These are phyloP conservation scores for Croton laevigatus DNA, from an alignment of 441 rosid genomes.

Conservation along the genomic window DNA sequence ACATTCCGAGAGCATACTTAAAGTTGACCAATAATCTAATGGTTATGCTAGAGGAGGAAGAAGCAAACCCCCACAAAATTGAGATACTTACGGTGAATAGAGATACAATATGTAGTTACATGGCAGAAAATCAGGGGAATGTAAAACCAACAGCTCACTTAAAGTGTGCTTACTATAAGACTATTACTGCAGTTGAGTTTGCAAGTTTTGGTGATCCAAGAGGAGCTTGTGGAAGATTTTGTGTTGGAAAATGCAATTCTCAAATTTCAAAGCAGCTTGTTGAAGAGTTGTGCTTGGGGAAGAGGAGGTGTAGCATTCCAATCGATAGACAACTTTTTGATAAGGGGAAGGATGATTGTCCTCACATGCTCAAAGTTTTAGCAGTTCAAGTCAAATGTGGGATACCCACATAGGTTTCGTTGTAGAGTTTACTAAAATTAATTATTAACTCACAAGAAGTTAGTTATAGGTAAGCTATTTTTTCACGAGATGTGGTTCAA, in stretches of 20 bases:
- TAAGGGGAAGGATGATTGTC: constrained; percentile 31
- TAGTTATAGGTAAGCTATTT: too few species aligned
- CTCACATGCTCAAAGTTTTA: constrained; percentile 33
- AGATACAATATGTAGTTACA: constrained; percentile 47
- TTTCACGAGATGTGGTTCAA: too few species aligned
- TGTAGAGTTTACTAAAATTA: too few species aligned
- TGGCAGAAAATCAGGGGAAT: constrained; percentile 26
- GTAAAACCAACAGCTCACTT: constrained; percentile 29
- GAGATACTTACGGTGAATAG: constrained; percentile 38
- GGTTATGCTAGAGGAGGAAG: constrained; percentile 48
- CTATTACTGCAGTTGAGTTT: constrained; percentile 38
- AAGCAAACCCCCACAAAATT: constrained; percentile 28
- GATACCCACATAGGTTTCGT: too few species aligned
- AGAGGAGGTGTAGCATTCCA: constrained; percentile 42
- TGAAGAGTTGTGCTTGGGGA: constrained; percentile 56
- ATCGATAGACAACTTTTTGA: constrained; percentile 29
- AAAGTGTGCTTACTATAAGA: constrained; percentile 31
- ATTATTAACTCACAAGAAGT: too few species aligned
- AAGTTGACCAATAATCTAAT: constrained; percentile 41
- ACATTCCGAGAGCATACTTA: constrained; percentile 52
- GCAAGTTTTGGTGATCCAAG: constrained; percentile 49
- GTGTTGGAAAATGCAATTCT: constrained; percentile 39
- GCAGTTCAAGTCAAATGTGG: constrained; percentile 61
- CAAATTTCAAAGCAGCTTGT: constrained; percentile 32
- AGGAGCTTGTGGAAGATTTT: constrained; percentile 41